Conservation (phyloP, 306 rosid genomes). For the Fagus crenata region DNA sequence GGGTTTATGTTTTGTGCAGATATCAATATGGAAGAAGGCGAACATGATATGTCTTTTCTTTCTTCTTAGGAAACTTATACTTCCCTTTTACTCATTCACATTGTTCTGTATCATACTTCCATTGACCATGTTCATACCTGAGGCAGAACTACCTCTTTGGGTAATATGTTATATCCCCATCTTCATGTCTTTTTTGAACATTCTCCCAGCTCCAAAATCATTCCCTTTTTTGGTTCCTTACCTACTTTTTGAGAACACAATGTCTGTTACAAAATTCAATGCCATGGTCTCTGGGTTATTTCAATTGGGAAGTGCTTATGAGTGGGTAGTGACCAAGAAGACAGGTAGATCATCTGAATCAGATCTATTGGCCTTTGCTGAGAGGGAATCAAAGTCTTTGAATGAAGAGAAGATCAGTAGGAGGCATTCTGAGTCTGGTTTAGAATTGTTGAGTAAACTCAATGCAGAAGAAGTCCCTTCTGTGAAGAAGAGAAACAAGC, state of each 20-base stretch:
- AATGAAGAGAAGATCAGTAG: conserved; percentile 74
- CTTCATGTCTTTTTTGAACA: conserved; percentile 86
- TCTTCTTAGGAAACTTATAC: conserved; percentile 85
- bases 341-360: conserved; percentile 95
- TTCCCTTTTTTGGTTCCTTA: conserved; percentile 93
- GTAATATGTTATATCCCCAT: conserved; percentile 91
- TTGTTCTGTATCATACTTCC: conserved; percentile 92
- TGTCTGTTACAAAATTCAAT: conserved; percentile 98
- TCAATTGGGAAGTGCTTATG: conserved; percentile 94
- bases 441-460: conserved; percentile 65
- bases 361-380: conserved; percentile 73
- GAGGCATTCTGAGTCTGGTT: conserved; percentile 83
- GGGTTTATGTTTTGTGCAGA: conserved; percentile 53
- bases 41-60: conserved; percentile 90
- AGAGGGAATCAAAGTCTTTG: conserved; percentile 70
- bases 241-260: conserved; percentile 95
- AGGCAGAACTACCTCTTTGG: conserved; percentile 94
- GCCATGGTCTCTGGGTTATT: conserved; percentile 97
- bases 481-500: conserved; percentile 71
- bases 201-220: conserved; percentile 94
- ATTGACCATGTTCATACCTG: conserved; percentile 93
- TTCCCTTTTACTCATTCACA: conserved; percentile 97
- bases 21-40: conserved; percentile 77
- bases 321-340: conserved; percentile 98
- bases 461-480: conserved; percentile 47